Conservation (phyloP, 768 basidiomycete genomes). For the Naganishia onofrii region DNA sequence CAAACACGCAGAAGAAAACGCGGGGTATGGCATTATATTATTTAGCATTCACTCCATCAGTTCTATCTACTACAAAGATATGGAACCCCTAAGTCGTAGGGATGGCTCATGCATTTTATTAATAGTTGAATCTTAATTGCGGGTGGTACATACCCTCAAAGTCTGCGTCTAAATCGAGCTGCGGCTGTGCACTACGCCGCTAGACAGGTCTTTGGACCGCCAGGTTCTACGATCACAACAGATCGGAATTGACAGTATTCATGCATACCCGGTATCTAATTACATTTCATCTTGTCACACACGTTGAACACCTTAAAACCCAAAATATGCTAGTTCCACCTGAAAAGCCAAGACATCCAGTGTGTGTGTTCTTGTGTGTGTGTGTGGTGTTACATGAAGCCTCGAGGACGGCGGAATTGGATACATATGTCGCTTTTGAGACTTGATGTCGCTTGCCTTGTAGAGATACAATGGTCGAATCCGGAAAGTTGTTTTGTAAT, state of each 20-base stretch:
- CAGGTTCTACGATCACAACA: too few relatives aligned
- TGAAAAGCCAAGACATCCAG: neutral
- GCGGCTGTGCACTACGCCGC: too few relatives aligned
- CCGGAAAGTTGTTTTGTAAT: neutral
- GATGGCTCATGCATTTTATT: neutral
- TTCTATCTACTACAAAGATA: neutral
- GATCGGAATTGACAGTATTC: neutral
- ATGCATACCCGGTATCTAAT: neutral
- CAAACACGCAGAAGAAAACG: neutral
- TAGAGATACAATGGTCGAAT: constrained; percentile 7
- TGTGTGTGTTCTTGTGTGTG: neutral
- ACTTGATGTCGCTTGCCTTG: constrained; percentile 5
- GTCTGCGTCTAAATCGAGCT: too few relatives aligned
- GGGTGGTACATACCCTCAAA: too few relatives aligned
- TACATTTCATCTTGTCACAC: constrained; percentile 2
- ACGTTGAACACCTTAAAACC: neutral
- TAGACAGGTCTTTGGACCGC: too few relatives aligned
- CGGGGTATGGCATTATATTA: neutral
- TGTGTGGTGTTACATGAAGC: neutral
- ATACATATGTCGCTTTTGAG: neutral
- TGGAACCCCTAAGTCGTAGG: neutral
- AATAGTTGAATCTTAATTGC: too few relatives aligned
- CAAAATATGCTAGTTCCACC: constrained; percentile 1
- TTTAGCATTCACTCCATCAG: neutral
- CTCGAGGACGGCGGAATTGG: neutral